Conservation (phyloP, 768 basidiomycete genomes). For the Infundibulicybe gibba region DNA sequence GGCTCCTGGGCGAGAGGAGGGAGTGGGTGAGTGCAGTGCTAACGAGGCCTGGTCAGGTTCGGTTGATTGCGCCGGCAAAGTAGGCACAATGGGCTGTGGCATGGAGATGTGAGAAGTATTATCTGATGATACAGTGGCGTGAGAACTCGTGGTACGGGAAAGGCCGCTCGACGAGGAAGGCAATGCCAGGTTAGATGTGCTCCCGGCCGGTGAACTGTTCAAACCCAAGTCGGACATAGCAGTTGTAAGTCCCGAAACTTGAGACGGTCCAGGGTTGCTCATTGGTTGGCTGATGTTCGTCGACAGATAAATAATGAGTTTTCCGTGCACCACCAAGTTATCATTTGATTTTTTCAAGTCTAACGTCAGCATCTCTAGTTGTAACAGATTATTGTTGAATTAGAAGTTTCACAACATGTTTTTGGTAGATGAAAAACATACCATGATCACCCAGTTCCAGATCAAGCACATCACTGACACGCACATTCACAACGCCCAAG, state of each 20-base stretch:
- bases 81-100: slow-evolving; percentile 17
- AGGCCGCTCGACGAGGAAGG: slow-evolving; percentile 42
- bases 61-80: slow-evolving; percentile 6
- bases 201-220: slow-evolving; percentile 55
- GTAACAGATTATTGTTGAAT: no score
- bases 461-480: slow-evolving; percentile 87
- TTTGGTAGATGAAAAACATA: slow-evolving; percentile 32
- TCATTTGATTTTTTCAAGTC: slow-evolving; percentile 99
- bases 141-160: slow-evolving; percentile 66
- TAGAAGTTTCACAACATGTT: no score
- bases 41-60: slow-evolving; percentile 19
- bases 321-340: slow-evolving; percentile 95
- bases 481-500: slow-evolving; percentile 94
- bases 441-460: slow-evolving; percentile 92
- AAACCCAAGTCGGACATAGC: slow-evolving; percentile 62
- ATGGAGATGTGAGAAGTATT: slow-evolving; percentile 29
- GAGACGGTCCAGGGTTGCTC: slow-evolving; percentile 77
- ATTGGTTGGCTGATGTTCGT: slow-evolving; percentile 88
- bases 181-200: slow-evolving; percentile 47
- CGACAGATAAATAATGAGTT: slow-evolving; percentile 93
- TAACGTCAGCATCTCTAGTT: slow-evolving; percentile 88
- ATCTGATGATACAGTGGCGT: slow-evolving; percentile 40
- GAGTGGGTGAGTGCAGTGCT: slow-evolving; percentile 13
- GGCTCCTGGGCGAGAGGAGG: slow-evolving; percentile 20
- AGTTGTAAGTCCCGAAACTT: slow-evolving; percentile 54